Evolutionary conservation across 1,284 basidiomycete genomes (phyloP), one percentile per base, ranked within the genome.

Genomic region (Ceratobasidium sp.): DNA sequence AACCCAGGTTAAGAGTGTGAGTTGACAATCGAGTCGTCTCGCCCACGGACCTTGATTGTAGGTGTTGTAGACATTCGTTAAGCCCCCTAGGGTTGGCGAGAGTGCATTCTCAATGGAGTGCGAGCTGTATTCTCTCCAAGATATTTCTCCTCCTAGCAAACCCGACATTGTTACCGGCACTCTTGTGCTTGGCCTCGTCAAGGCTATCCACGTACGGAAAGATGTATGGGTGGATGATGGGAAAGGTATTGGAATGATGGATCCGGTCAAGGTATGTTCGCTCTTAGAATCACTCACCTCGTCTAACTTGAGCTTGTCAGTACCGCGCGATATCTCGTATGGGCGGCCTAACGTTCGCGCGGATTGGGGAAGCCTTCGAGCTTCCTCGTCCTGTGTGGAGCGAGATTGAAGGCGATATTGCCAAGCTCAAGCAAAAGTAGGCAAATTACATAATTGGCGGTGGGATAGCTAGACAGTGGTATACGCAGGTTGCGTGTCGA

Each of bases 61-160:
- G 79, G 46, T 78, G 82, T 44, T 11, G 34, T 74, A 88, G 87
- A 83, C 81, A 44, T 81, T 85, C 52, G 88, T 94, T 69, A 89
- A 88, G 80, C 89, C 91, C 2, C 86, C 91, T 19, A 86, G 91
- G 75, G 91, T 94, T 1, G 88, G 86, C 77, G 93, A 95, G 83
- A 90, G 91, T 78, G 89, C 89, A 1, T 88, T 93, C 77, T 88
- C 88, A 73, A 87, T 94, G 83, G 93, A 94, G 84, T 94, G 92
- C 85, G 87, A 88, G 85, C 89, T 89, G 81, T 69, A 84, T 17
- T 73, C 70, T 7, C 25, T 61, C 51, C 68, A 71, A 17, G 62
- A 68, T 25, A 76, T 76, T 44, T 11, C 49, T 34, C 51, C 51
- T 56, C 73, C 62, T 15, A 22, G 15, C 52, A 32, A 62, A 17